Conservation (phyloP, 2,329 filamentous ascomycete species). For the Cercospora nicotianae region DNA sequence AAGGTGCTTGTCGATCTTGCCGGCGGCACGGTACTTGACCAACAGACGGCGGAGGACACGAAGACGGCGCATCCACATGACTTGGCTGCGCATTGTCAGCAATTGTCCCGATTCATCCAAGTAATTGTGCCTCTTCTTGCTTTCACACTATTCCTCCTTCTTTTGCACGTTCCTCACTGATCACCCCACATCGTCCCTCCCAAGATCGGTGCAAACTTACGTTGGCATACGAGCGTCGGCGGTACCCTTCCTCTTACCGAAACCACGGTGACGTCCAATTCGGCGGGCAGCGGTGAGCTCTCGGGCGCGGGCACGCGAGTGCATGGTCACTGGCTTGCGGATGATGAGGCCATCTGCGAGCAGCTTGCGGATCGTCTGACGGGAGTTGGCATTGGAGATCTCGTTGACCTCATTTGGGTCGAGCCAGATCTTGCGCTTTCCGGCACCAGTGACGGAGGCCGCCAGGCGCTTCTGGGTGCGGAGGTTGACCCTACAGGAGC, state of each 20-base stretch:
- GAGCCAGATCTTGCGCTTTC: conserved; percentile 99
- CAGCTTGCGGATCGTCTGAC: conserved; percentile 99
- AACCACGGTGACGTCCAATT: conserved; percentile 96
- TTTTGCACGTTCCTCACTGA: not conserved
- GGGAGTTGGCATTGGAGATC: conserved; percentile 99
- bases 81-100: conserved; percentile 65
- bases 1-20: conserved; percentile 99
- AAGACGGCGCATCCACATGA: conserved; percentile 99
- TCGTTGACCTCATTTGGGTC: conserved; percentile 99
- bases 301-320: conserved; percentile 94
- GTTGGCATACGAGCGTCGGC: conserved; percentile 98
- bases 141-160: not conserved
- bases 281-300: conserved; percentile 92
- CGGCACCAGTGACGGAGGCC: conserved; percentile 96
- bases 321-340: conserved; percentile 99
- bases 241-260: conserved; percentile 99
- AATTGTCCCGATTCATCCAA: conserved; percentile 10
- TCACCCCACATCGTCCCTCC: not conserved
- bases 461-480: conserved; percentile 99
- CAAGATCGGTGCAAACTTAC: conserved; percentile 56
- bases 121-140: not conserved
- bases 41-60: conserved; percentile 98
- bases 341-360: conserved; percentile 99
- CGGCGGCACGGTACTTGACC: conserved; percentile 99
- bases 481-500: conserved; percentile 86